Conservation (phyloP, 2,329 filamentous ascomycete genomes). For the Alternaria sp. region DNA sequence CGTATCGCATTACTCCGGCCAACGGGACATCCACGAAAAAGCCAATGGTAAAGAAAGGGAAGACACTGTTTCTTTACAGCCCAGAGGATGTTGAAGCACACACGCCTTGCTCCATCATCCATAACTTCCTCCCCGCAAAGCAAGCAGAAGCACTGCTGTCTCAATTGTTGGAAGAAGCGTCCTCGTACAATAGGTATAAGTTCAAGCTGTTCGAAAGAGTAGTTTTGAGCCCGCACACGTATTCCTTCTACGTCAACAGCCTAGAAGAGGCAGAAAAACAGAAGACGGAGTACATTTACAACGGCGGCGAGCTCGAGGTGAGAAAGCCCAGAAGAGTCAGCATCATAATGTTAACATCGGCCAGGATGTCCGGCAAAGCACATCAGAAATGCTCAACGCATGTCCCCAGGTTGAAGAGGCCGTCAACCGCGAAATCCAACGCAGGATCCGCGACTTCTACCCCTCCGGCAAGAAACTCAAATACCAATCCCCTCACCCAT, state of each 20-base stretch:
- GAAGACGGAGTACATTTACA: constrained; percentile 84
- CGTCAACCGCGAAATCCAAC: constrained; percentile 80
- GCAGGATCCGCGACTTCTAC: constrained; percentile 74
- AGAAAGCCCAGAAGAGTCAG: constrained; percentile 18
- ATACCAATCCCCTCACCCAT: constrained; percentile 76
- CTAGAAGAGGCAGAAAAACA: constrained; percentile 74
- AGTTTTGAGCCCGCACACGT: constrained; percentile 85
- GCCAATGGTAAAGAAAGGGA: constrained; percentile 75
- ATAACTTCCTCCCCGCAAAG: constrained; percentile 81
- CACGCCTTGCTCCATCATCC: constrained; percentile 90
- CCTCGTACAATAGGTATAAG: constrained; percentile 73
- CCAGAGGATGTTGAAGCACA: constrained; percentile 81
- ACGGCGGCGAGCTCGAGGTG: constrained; percentile 76
- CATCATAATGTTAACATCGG: constrained; percentile 2
- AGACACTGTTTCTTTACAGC: constrained; percentile 84
- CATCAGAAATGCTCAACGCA: constrained; percentile 76
- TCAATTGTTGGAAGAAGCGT: constrained; percentile 79
- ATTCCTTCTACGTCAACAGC: constrained; percentile 82
- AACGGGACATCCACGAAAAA: constrained; percentile 37
- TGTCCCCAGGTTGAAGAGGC: constrained; percentile 74
- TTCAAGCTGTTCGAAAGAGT: constrained; percentile 92
- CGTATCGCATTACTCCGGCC: constrained; percentile 30
- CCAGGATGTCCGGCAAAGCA: constrained; percentile 75
- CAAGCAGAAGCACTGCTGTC: constrained; percentile 77
- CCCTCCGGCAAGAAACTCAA: constrained; percentile 76